Evolutionary conservation across 2,329 filamentous ascomycete genomes (phyloP).

Genomic region (Neurospora sp.): DNA sequence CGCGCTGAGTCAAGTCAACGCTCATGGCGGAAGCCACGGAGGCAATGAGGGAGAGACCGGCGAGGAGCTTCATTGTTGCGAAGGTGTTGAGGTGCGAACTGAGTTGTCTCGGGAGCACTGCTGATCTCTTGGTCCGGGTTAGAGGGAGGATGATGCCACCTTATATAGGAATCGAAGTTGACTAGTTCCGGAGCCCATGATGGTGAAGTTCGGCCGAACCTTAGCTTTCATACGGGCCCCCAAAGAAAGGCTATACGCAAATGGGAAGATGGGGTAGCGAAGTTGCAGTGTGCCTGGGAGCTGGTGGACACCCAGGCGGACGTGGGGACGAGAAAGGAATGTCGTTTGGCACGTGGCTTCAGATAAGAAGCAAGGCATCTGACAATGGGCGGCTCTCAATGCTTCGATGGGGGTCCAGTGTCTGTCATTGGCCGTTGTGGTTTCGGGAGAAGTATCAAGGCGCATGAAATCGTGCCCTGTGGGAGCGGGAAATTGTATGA

Average conservation of each 20-base stretch:
- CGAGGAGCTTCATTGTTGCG: slow-evolving; percentile 29
- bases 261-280: not conserved
- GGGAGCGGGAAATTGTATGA: not conserved
- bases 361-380: not conserved
- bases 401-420: not conserved
- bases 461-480: not conserved
- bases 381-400: not conserved
- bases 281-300: not conserved
- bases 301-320: not conserved
- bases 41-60: slow-evolving; percentile 25
- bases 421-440: not conserved
- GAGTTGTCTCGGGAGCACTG: not conserved
- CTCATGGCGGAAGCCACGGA: slow-evolving; percentile 27
- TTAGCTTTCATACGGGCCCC: not conserved
- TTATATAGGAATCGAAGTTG: not conserved
- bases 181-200: not conserved
- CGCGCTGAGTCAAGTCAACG: slow-evolving; percentile 25
- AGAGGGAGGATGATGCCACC: not conserved
- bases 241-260: not conserved
- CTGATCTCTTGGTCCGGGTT: not conserved
- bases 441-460: not conserved
- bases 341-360: not conserved
- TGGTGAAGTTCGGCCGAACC: not conserved
- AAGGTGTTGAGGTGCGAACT: not conserved
- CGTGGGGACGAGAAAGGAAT: not conserved